Base-by-base conservation (phyloP, 192 early-diverging fungal species). In the Physocladia obscura region DNA sequence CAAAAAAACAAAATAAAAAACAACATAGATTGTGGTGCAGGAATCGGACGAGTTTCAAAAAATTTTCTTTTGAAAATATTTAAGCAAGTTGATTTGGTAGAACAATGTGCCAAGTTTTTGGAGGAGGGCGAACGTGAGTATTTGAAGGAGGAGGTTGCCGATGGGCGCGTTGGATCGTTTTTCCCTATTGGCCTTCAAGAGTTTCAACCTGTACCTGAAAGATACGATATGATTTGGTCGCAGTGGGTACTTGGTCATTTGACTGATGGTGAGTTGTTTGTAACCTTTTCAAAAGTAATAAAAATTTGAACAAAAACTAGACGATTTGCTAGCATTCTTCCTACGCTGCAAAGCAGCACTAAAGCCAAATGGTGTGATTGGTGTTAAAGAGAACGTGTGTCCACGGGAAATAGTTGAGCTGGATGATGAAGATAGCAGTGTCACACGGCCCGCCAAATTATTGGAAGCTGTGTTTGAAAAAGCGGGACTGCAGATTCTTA, bases 221-320 rank as follows among this genome's bases (percentile, higher is more conserved):
- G 86, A 21, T 98, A 97, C 77, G 93, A 96, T 64, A 77, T 94
- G n/a, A 93, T 98, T 35, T 98, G 96, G 96, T 94, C 90, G 73
- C 96, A 98, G 77, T 98, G 96, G 96, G 94, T 97, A 1, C 77
- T 98, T 26, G 89, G 91, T 26, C 94, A 98, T 77, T 81, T 98
- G 63, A 96, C 89, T 2, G 92, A 98, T 70, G 89, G 91, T 92
- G 32, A 38, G 21, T 44, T 57, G 19, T 29, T 15, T 24, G 71
- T 39, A 1, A n/a, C n/a, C n/a, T n/a, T n/a, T n/a, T n/a, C n/a
- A n/a, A n/a, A n/a, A n/a, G n/a, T n/a, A n/a, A n/a, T n/a, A n/a
- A n/a, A n/a, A n/a, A n/a, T n/a, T n/a, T n/a, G n/a, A n/a, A n/a
- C n/a, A n/a, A 57, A 4, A 63, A 58, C 2, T 71, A 93, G 89